Conservation (phyloP, 352 stramenopile species). For the Pythium apleroticum region DNA sequence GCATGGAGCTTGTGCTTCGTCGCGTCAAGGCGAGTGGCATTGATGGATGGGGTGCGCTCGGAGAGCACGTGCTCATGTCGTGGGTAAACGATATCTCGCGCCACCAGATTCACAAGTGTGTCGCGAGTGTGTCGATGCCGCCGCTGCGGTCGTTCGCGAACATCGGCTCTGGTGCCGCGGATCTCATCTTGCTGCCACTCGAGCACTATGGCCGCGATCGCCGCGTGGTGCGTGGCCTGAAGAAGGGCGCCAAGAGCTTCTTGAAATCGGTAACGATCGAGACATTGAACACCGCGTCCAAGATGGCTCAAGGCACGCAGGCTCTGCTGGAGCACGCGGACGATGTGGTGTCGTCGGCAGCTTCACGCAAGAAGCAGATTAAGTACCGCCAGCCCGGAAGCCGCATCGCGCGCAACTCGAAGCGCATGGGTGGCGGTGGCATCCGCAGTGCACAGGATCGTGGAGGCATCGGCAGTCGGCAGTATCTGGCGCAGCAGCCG, state of each 20-base stretch:
- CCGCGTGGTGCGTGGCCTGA: constrained; percentile 77
- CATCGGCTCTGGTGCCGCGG: constrained; percentile 79
- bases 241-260: constrained; percentile 87
- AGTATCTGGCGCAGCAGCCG: constrained; percentile 82
- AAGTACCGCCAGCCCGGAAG: constrained; percentile 79
- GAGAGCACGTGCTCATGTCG: constrained; percentile 76
- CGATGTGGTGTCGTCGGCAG: constrained; percentile 74
- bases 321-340: constrained; percentile 81
- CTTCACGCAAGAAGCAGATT: constrained; percentile 65
- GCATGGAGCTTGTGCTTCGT: constrained; percentile 85
- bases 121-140: constrained; percentile 86
- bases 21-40: constrained; percentile 83
- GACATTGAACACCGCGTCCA: constrained; percentile 83
- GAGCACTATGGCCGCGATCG: constrained; percentile 85
- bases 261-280: constrained; percentile 88
- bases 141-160: constrained; percentile 85
- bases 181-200: constrained; percentile 85
- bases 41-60: constrained; percentile 69
- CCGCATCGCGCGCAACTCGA: constrained; percentile 79
- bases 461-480: constrained; percentile 73
- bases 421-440: constrained; percentile 69
- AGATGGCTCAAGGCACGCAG: constrained; percentile 81
- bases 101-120: constrained; percentile 88
- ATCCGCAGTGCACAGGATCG: constrained; percentile 74
- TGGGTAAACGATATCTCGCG: constrained; percentile 89